Evolutionary conservation across 1,284 basidiomycete genomes (phyloP), one percentile per base, ranked within the genome.

Genomic region (Fomitopsis betulina): DNA sequence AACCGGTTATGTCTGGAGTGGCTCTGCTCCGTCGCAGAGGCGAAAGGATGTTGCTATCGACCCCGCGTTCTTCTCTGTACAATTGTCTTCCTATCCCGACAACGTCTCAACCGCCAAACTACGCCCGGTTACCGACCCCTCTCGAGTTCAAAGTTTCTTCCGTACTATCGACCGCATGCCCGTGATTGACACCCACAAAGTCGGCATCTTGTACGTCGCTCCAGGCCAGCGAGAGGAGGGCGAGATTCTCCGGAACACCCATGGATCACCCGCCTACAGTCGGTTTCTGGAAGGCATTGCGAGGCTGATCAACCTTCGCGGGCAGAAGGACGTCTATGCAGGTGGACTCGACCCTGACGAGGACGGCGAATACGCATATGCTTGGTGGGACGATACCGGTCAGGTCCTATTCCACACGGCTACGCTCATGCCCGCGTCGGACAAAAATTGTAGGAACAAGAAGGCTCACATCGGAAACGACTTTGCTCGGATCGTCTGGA

Each of bases 341-440:
- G 96, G 96, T 30, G 95, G 95, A 2, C 80, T 99, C 33, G 91
- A 96, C 71, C 85, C 91, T 5, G 87, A 91, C 63, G 86, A 90
- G 65, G 95, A 98, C 70, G 87, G 91, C 23, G 94, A 98, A 72
- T 96, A 94, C 68, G 92, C 94, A 0, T 99, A 99, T 68, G 95
- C 96, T 0, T 99, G 96, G 96, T 96, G 94, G 89, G 95, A 99
- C 73, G 95, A 98, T 68, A 96, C 98, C 47, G 89, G 91, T 17
- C 97, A 99, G 70, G 86, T 98, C 59, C 82, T 98, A 55, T 99
- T 94, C 73, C 97, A 99, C 73, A 91, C 94, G 1, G 92, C 96
- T 2, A 99, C 97, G 1, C 86, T 99, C 75, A 99, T 99, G 97
- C 97, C 97, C 2, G 90, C 86, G 54, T 73, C 77, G n/a, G 70